Evolutionary conservation across 257 asterid genomes (phyloP).

Genomic region (Salvia rosmarinus): DNA sequence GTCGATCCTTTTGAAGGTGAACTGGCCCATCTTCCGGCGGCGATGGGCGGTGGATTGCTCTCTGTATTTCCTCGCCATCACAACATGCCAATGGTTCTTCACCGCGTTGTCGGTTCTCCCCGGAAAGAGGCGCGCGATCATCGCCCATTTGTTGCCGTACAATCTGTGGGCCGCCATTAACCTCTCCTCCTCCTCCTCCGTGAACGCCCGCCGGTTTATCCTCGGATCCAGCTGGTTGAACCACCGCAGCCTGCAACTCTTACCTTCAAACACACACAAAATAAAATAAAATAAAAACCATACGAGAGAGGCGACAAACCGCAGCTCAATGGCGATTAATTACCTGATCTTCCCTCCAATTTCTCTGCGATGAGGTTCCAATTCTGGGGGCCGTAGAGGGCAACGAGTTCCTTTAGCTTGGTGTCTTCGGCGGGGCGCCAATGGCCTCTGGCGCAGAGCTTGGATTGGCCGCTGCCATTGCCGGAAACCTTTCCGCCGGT

Average conservation of each 20-base stretch:
- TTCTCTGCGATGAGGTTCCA: constrained; percentile 91
- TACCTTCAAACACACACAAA: constrained; percentile 46
- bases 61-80: constrained; percentile 85
- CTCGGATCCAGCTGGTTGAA: constrained; percentile 90
- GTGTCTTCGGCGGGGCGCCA: constrained; percentile 93
- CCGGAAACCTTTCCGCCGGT: constrained; percentile 37
- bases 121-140: constrained; percentile 87
- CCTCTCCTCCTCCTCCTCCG: constrained; percentile 86
- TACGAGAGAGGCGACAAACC: too few relatives aligned
- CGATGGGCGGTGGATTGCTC: constrained; percentile 76
- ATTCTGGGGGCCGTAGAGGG: constrained; percentile 84
- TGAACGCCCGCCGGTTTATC: constrained; percentile 77
- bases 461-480: constrained; percentile 47
- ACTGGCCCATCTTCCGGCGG: constrained; percentile 70
- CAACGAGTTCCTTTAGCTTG: constrained; percentile 75
- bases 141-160: constrained; percentile 94
- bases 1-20: constrained; percentile 45
- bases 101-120: constrained; percentile 95
- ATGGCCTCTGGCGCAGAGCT: constrained; percentile 83
- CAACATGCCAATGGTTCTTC: constrained; percentile 92
- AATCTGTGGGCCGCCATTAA: constrained; percentile 88
- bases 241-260: constrained; percentile 90
- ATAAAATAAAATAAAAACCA: background rate
- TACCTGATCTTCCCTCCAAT: constrained; percentile 73
- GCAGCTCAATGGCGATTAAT: too few relatives aligned